Evolutionary conservation across 768 basidiomycete genomes (phyloP).

Genomic region (Ephemerocybe angulata): DNA sequence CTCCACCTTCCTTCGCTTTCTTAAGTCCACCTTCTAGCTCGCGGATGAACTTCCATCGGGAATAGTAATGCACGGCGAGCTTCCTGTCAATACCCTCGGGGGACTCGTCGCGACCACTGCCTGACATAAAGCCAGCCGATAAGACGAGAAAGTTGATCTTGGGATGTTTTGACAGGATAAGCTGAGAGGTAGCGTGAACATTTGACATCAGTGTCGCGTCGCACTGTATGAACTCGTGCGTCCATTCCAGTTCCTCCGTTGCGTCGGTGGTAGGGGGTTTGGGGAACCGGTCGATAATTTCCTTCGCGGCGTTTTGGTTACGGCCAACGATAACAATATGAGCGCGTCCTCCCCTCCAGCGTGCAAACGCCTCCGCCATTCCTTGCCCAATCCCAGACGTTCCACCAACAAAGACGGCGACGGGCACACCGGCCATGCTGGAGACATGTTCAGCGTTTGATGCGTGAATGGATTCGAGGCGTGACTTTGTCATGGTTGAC

Average conservation of each 20-base stretch:
- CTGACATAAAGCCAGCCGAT: conserved; percentile 40
- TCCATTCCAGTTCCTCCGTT: conserved; percentile 4
- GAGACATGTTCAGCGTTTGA: too few species aligned
- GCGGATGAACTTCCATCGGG: conserved; percentile 45
- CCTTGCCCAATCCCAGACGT: conserved; percentile 44
- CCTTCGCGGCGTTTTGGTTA: conserved; percentile 43
- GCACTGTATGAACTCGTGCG: conserved; percentile 44
- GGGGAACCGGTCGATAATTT: conserved; percentile 36
- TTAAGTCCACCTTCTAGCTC: conserved; percentile 40
- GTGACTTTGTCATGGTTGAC: too few species aligned
- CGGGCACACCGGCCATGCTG: too few species aligned
- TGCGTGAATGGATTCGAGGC: too few species aligned
- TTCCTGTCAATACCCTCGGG: conserved; percentile 32
- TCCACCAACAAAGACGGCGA: conserved; percentile 37
- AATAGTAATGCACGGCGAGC: conserved; percentile 31
- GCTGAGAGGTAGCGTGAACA: conserved; percentile 28
- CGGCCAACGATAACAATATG: conserved; percentile 50
- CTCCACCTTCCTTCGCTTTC: conserved; percentile 39
- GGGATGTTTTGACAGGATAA: conserved; percentile 30
- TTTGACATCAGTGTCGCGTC: conserved; percentile 45
- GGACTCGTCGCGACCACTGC: conserved; percentile 33
- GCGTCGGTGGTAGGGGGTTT: conserved; percentile 24
- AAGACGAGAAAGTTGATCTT: conserved; percentile 52
- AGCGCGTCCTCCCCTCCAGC: conserved; percentile 39
- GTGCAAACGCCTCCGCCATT: conserved; percentile 41